phyloP scores from a whole-genome alignment of 2,329 filamentous ascomycete genomes.

The Phialophora verrucosa region DNA sequence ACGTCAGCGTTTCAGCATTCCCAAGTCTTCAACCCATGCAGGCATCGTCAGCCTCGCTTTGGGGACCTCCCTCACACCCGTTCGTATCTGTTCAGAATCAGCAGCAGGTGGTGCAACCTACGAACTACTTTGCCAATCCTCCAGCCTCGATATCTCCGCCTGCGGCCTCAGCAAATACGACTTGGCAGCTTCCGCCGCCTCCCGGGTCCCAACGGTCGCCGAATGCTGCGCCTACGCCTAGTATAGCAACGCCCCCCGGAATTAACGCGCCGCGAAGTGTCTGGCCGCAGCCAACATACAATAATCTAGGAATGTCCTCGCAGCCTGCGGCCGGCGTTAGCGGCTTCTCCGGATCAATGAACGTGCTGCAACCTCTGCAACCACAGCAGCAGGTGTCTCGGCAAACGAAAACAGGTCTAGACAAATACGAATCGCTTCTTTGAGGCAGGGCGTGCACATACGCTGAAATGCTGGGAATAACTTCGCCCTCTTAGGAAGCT shows the following conservation, averaged over 20 bases:
- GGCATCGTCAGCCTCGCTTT: slow-evolving; percentile 45
- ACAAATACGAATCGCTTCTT: slow-evolving; percentile 63
- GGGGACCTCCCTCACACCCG: slow-evolving; percentile 28
- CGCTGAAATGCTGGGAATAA: neutral
- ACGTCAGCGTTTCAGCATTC: slow-evolving; percentile 56
- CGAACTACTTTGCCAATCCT: slow-evolving; percentile 22
- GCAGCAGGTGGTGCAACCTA: slow-evolving; percentile 31
- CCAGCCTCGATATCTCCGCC: slow-evolving; percentile 27
- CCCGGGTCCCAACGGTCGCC: slow-evolving; percentile 17
- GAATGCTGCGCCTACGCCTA: slow-evolving; percentile 15
- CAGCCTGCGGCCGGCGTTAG: slow-evolving; percentile 9
- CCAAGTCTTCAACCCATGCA: slow-evolving; percentile 52
- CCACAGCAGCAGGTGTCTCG: slow-evolving; percentile 38
- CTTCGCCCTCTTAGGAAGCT: neutral
- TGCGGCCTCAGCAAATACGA: slow-evolving; percentile 20
- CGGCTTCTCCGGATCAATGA: slow-evolving; percentile 37
- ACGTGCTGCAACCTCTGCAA: slow-evolving; percentile 37
- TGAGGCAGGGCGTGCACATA: slow-evolving; percentile 40
- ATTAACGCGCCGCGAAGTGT: slow-evolving; percentile 32
- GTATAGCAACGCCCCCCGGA: slow-evolving; percentile 45
- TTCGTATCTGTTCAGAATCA: slow-evolving; percentile 24
- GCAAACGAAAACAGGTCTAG: slow-evolving; percentile 53
- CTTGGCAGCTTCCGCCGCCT: slow-evolving; percentile 34
- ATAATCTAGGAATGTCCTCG: slow-evolving; percentile 27
- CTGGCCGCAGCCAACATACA: slow-evolving; percentile 34